Evolutionary conservation across 768 basidiomycete genomes (phyloP).

Genomic region (Tricholoma furcatifolium): DNA sequence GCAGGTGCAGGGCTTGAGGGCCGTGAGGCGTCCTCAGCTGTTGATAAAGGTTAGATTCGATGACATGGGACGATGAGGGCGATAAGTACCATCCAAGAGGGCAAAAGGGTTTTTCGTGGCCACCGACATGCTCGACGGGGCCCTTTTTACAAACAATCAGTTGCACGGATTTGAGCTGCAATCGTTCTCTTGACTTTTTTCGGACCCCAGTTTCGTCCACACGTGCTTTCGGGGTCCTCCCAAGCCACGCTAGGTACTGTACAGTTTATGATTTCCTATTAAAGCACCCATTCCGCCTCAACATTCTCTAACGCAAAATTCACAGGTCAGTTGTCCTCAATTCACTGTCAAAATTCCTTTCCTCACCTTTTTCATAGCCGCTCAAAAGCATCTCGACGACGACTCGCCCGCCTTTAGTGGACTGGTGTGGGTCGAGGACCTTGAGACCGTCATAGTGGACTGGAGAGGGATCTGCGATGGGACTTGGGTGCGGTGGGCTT

Average conservation of each 20-base stretch:
- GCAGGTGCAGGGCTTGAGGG: slow-evolving; percentile 39
- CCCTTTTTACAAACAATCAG: slow-evolving; percentile 41
- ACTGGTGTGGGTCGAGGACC: slow-evolving; percentile 79
- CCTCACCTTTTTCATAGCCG: slow-evolving; percentile 41
- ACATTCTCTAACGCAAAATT: slow-evolving; percentile 47
- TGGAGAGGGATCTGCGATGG: slow-evolving; percentile 73
- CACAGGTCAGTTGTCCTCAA: slow-evolving; percentile 53
- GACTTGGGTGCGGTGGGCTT: slow-evolving; percentile 85
- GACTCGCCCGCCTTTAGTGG: slow-evolving; percentile 67
- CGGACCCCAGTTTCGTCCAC: slow-evolving; percentile 17
- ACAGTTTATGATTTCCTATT: slow-evolving; percentile 36
- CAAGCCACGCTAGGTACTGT: slow-evolving; percentile 48
- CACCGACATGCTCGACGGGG: slow-evolving; percentile 87
- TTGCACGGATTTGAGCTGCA: slow-evolving; percentile 8
- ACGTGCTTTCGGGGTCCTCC: slow-evolving; percentile 39
- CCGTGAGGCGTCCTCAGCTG: slow-evolving; percentile 49
- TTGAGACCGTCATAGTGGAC: slow-evolving; percentile 82
- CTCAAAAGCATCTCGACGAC: slow-evolving; percentile 90
- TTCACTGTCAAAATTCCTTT: not conserved
- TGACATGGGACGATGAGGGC: slow-evolving; percentile 15
- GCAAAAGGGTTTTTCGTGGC: slow-evolving; percentile 86
- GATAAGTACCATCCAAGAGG: slow-evolving; percentile 68
- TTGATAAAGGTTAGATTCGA: slow-evolving; percentile 11
- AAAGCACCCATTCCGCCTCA: slow-evolving; percentile 3
- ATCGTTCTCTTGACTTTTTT: slow-evolving; percentile 9